Conservation (phyloP, 129 eudicot genomes). For the Mikania micrantha region DNA sequence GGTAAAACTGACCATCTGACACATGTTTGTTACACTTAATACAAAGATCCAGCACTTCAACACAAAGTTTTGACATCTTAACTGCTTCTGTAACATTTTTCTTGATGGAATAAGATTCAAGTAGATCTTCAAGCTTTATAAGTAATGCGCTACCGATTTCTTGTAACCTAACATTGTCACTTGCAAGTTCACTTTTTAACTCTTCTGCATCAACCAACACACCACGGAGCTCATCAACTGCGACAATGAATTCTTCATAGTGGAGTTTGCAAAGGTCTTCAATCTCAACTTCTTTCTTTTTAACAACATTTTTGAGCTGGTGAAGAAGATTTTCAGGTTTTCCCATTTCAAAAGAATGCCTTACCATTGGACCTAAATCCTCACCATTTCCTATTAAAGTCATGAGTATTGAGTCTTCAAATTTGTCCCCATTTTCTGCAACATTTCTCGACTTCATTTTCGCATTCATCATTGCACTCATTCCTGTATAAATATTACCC, state of each 20-base stretch:
- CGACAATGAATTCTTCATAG: conserved; percentile 83
- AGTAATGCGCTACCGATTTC: conserved; percentile 72
- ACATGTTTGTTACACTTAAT: conserved; percentile 73
- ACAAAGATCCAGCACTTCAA: conserved; percentile 77
- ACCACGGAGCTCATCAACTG: conserved; percentile 96
- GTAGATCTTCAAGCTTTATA: conserved; percentile 64
- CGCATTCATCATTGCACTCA: conserved; percentile 42
- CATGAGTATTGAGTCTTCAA: conserved; percentile 76
- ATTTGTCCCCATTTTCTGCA: conserved; percentile 74
- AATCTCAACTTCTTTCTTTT: conserved; percentile 80
- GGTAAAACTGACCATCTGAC: conserved; percentile 81
- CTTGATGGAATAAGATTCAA: conserved; percentile 63
- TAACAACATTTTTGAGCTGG: conserved; percentile 66
- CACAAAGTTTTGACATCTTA: conserved; percentile 63
- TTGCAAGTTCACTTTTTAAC: conserved; percentile 68
- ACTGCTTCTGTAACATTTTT: conserved; percentile 79
- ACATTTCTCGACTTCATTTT: conserved; percentile 52
- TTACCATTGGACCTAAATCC: conserved; percentile 84
- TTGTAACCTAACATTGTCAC: conserved; percentile 72
- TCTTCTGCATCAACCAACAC: conserved; percentile 97
- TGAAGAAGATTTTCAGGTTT: conserved; percentile 66
- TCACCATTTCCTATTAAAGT: conserved; percentile 86
- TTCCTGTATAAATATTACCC: conserved; percentile 9
- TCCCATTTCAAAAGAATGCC: conserved; percentile 72
- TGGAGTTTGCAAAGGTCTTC: conserved; percentile 96